A percentile compares a stretch with the other conserved stretches of the same genome.
phyloP scores from a whole-genome alignment of 805 yeast species.

The Wickerhamiella sorbophila region DNA sequence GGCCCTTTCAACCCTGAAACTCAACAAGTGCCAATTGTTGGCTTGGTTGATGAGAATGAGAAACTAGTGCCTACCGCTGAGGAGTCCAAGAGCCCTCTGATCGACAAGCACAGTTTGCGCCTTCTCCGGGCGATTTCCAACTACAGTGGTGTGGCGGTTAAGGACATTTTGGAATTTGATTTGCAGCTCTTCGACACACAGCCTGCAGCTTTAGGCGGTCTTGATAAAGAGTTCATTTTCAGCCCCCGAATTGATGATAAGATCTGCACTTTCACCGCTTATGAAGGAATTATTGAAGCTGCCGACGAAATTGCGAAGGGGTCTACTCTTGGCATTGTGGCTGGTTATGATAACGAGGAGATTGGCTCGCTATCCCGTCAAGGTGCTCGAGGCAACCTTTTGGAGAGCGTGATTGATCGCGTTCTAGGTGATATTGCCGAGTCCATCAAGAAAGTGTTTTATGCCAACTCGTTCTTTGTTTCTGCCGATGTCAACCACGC shows the following conservation, averaged over 20 bases:
- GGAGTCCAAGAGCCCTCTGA: slow-evolving; percentile 53
- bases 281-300: slow-evolving; percentile 41
- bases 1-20: slow-evolving; percentile 72
- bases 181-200: slow-evolving; percentile 72
- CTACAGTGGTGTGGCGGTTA: slow-evolving; percentile 42
- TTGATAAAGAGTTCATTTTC: slow-evolving; percentile 59
- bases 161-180: slow-evolving; percentile 54
- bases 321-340: slow-evolving; percentile 34
- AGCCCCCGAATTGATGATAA: slow-evolving; percentile 81
- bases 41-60: slow-evolving; percentile 30
- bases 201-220: slow-evolving; percentile 64
- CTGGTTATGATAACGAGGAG: slow-evolving; percentile 71
- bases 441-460: slow-evolving; percentile 30
- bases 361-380: slow-evolving; percentile 68
- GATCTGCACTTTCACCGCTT: slow-evolving; percentile 63
- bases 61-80: slow-evolving; percentile 36
- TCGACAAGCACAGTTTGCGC: slow-evolving; percentile 52
- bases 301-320: slow-evolving; percentile 26
- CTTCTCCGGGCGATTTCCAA: slow-evolving; percentile 56
- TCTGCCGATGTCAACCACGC: slow-evolving; percentile 80
- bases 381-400: slow-evolving; percentile 67
- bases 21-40: slow-evolving; percentile 68
- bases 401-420: slow-evolving; percentile 51
- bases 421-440: slow-evolving; percentile 22
- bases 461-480: slow-evolving; percentile 63